Base-by-base conservation (phyloP, 169 alveolate genomes). In the Plasmodium yoelii region DNA sequence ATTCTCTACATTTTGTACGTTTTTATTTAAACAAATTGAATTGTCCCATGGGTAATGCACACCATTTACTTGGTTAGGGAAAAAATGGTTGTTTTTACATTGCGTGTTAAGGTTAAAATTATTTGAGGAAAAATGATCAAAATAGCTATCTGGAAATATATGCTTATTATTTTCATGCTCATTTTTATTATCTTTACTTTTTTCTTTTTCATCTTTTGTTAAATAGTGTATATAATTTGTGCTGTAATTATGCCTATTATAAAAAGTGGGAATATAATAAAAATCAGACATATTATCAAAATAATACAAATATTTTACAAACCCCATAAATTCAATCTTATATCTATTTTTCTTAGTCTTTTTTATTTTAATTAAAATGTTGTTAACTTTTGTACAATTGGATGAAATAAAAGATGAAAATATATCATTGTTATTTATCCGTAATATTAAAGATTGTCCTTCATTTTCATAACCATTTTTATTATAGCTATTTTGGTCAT, bases 211-310 rank as follows among this genome's bases (percentile, higher is more conserved):
- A 3, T 65, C 90, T 49, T 49, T 67, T 12, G 77, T 67, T 34
- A 82, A 82, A 60, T 67, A 67, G 24, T 82, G 72, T 47, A 82
- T 82, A 67, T 82, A 82, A 57, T 82, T 82, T 1, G 49, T 82
- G 61, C 51, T 61, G 47, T 82, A 82, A 19, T 82, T 61, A 47
- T 59, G 55, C 61, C 90, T 64, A 26, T 67, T 82, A 49, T 82
- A 82, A 68, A 82, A 82, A 12, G 90, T 28, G n/a, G 90, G 90
- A 10, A 82, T 82, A 49, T 82, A 82, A 34, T 82, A 82, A 67
- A 82, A 82, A 28, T 82, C 90, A 42, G 67, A 53, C 90, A 82
- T 67, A 49, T 65, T 67, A 39, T 82, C 71, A 82, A 82, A 82
- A 70, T 82, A 82, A 64, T 82, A 82, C 61, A 82, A n/a, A 19